Conservation (phyloP, 345 rosid species). For the Nephelium lappaceum region DNA sequence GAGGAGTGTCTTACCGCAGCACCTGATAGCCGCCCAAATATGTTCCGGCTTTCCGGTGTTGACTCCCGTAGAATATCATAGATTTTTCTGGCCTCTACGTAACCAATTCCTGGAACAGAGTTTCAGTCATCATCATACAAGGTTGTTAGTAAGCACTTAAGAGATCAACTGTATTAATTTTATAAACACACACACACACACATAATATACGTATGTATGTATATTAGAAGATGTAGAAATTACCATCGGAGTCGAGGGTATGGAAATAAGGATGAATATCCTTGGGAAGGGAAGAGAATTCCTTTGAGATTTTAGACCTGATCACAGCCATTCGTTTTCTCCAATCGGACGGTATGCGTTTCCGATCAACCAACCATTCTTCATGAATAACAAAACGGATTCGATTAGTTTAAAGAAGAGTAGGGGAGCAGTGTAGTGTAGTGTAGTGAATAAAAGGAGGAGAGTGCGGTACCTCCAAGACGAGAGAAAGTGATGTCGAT, state of each 20-base stretch:
- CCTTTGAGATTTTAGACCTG: conserved; percentile 70
- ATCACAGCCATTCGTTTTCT: conserved; percentile 72
- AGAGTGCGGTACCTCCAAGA: conserved; percentile 64
- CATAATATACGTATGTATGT: no score
- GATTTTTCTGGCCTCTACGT: conserved; percentile 78
- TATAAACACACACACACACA: neutral
- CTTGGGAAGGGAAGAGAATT: conserved; percentile 73
- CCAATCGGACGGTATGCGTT: conserved; percentile 91
- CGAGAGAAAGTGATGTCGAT: conserved; percentile 94
- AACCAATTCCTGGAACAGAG: conserved; percentile 64
- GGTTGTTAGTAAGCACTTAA: neutral
- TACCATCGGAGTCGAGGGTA: conserved; percentile 81
- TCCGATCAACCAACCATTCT: conserved; percentile 99
- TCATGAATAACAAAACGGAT: conserved; percentile 17
- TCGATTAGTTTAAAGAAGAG: neutral
- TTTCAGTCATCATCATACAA: conserved; percentile 18
- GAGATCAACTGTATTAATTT: neutral
- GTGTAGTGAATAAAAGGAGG: neutral
- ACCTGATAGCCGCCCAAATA: conserved; percentile 93
- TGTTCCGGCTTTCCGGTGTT: conserved; percentile 82
- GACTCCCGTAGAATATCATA: conserved; percentile 74
- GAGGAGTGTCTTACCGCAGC: conserved; percentile 67
- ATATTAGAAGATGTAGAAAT: neutral
- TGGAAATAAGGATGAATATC: conserved; percentile 81
- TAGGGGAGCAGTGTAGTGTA: neutral